Evolutionary conservation across 2,329 filamentous ascomycete species (phyloP).

Genomic region (Paradendryphiella salina): DNA sequence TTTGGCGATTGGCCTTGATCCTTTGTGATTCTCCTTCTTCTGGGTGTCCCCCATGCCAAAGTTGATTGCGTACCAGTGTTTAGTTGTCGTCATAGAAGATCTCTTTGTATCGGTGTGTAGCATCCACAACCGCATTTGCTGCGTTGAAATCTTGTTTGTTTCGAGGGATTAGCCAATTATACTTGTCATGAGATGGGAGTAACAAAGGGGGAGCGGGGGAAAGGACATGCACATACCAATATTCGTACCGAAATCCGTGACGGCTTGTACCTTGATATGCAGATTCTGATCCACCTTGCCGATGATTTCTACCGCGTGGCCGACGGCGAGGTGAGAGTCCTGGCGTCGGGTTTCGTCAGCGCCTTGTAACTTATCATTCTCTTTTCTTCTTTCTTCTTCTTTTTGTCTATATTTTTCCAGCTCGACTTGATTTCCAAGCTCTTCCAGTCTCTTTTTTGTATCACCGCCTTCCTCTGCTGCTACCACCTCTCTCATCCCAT

Average conservation of each 20-base stretch:
- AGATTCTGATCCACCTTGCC: slow-evolving; percentile 78
- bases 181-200: not conserved
- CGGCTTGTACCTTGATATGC: slow-evolving; percentile 69
- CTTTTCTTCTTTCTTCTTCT: not conserved
- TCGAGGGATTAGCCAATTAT: not conserved
- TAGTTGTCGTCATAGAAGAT: slow-evolving; percentile 70
- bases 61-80: too few relatives aligned
- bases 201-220: not conserved
- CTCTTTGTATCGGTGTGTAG: slow-evolving; percentile 76
- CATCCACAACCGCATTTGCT: slow-evolving; percentile 79
- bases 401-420: not conserved
- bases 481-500: too few relatives aligned
- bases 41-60: too few relatives aligned
- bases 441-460: not conserved
- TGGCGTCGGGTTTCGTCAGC: slow-evolving; percentile 39
- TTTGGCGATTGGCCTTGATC: too few relatives aligned
- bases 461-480: too few relatives aligned
- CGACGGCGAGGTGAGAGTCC: slow-evolving; percentile 71
- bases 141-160: slow-evolving; percentile 69
- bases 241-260: slow-evolving; percentile 67
- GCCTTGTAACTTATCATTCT: not conserved
- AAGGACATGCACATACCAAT: slow-evolving; percentile 62
- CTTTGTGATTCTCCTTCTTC: not conserved
- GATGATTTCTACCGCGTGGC: slow-evolving; percentile 74
- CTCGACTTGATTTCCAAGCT: not conserved